Evolutionary conservation across 306 rosid species (phyloP).

Genomic region (Sicyos edulis): DNA sequence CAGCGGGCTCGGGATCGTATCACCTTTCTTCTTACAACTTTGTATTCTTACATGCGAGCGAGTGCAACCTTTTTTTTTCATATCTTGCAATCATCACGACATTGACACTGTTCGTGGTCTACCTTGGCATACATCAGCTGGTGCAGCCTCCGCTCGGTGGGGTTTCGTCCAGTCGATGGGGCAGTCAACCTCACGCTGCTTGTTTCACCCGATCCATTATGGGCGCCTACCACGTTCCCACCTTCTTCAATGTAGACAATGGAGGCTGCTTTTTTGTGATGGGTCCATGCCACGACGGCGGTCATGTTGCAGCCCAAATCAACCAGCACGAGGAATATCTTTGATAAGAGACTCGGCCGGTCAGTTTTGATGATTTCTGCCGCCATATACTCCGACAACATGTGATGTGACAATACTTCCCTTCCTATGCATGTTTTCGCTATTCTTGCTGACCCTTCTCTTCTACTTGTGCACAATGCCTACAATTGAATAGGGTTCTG

Average conservation of each 20-base stretch:
- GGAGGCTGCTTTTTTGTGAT: constrained; percentile 49
- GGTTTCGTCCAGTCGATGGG: constrained; percentile 41
- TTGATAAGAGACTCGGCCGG: constrained; percentile 70
- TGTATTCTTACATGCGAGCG: constrained; percentile 57
- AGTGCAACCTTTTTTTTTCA: constrained; percentile 58
- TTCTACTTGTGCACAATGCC: constrained; percentile 57
- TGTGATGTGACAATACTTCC: constrained; percentile 21
- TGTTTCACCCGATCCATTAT: constrained; percentile 35
- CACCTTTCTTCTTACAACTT: constrained; percentile 53
- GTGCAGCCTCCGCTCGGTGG: constrained; percentile 74
- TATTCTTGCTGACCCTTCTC: constrained; percentile 26
- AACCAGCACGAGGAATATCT: constrained; percentile 53
- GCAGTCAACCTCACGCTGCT: constrained; percentile 46
- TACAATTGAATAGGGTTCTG: constrained; percentile 16
- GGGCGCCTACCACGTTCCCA: constrained; percentile 51
- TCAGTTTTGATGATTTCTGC: constrained; percentile 67
- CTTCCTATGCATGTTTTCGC: constrained; percentile 21
- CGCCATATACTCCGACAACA: constrained; percentile 36
- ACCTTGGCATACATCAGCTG: constrained; percentile 62
- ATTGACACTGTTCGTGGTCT: constrained; percentile 53
- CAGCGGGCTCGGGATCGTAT: no score
- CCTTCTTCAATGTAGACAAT: constrained; percentile 60
- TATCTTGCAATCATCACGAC: constrained; percentile 35
- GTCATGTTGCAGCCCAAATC: constrained; percentile 55
- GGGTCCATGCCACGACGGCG: constrained; percentile 70